Conservation (phyloP, 805 yeast species). For the Kazachstania viticola region DNA sequence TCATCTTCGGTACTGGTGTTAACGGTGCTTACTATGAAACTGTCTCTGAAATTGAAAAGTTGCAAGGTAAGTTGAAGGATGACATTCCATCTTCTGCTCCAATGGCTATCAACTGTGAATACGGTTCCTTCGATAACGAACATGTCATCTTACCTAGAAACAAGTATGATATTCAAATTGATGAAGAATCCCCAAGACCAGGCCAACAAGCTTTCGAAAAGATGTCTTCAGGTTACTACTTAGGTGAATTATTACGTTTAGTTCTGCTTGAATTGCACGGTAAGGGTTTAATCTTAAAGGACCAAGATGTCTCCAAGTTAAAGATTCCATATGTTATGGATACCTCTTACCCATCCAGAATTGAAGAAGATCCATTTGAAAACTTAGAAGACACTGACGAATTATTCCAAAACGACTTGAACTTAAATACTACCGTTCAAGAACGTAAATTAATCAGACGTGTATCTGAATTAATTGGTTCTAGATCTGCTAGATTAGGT, state of each 20-base stretch:
- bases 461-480: conserved; percentile 78
- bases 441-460: conserved; percentile 79
- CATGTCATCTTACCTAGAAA: conserved; percentile 78
- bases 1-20: conserved; percentile 94
- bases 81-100: conserved; percentile 55
- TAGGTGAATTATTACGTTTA: conserved; percentile 85
- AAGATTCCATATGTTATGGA: conserved; percentile 63
- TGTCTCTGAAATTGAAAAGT: conserved; percentile 63
- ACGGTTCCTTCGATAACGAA: conserved; percentile 95
- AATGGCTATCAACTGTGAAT: conserved; percentile 97
- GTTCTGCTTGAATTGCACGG: conserved; percentile 60
- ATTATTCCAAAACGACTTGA: conserved; percentile 48
- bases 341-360: conserved; percentile 74
- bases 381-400: conserved; percentile 66
- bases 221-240: conserved; percentile 93
- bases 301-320: conserved; percentile 57
- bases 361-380: conserved; percentile 85
- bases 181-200: conserved; percentile 84
- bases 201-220: conserved; percentile 93
- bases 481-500: conserved; percentile 84
- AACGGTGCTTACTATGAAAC: conserved; percentile 92
- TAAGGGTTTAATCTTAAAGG: conserved; percentile 54
- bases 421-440: conserved; percentile 52
- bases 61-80: conserved; percentile 53
- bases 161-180: conserved; percentile 71